Conservation (phyloP, 169 alveolate genomes). For the Cryptosporidium sp. region DNA sequence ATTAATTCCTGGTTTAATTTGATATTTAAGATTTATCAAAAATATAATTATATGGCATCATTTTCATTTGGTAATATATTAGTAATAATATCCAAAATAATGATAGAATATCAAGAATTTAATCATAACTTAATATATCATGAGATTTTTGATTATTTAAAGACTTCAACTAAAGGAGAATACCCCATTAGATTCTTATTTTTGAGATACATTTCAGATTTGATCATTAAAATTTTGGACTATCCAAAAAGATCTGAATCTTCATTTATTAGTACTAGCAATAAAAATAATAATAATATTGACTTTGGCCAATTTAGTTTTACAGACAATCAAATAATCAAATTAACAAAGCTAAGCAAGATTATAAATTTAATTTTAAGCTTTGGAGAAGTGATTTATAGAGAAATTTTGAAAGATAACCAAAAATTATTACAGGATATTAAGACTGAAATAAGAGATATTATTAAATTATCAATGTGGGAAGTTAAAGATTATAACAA, state of each 20-base stretch:
- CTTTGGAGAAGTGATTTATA: neutral
- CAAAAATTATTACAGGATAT: neutral
- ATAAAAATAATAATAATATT: no score
- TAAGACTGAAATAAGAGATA: slow-evolving; percentile 17
- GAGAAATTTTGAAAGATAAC: neutral
- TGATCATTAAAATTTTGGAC: neutral
- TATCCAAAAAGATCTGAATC: neutral
- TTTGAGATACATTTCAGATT: slow-evolving; percentile 17
- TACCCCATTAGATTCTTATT: slow-evolving; percentile 23
- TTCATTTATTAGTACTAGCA: no score
- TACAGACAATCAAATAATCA: neutral
- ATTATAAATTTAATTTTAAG: neutral
- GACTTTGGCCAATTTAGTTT: neutral
- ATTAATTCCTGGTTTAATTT: slow-evolving; percentile 42
- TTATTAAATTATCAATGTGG: slow-evolving; percentile 56
- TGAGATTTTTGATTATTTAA: slow-evolving; percentile 20
- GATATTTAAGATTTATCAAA: slow-evolving; percentile 11
- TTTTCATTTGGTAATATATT: slow-evolving; percentile 53
- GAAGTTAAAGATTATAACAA: slow-evolving; percentile 30
- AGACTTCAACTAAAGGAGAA: slow-evolving; percentile 32
- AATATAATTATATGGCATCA: slow-evolving; percentile 24
- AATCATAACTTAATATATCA: slow-evolving; percentile 7
- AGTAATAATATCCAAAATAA: slow-evolving; percentile 23
- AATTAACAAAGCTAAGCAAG: neutral
- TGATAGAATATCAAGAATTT: slow-evolving; percentile 13